phyloP scores from a whole-genome alignment of 129 eudicot species.

The Chrysanthemum seticuspe region DNA sequence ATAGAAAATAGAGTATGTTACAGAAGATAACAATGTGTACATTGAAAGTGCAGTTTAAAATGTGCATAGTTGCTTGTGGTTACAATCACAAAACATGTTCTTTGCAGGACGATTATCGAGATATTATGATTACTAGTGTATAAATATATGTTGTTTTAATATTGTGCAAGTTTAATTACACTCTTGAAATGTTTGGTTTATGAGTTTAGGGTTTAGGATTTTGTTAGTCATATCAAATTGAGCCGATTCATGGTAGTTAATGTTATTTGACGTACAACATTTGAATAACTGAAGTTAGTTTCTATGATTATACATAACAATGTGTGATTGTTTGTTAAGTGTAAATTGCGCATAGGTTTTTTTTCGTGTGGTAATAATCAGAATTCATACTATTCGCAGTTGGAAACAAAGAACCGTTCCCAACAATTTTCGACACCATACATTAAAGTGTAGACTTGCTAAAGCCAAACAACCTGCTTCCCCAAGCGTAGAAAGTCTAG shows the following conservation, averaged over 20 bases:
- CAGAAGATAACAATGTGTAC: too few species aligned
- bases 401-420: slow-evolving; percentile 32
- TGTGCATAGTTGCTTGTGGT: not conserved
- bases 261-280: too few species aligned
- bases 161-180: too few species aligned
- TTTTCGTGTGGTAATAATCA: not conserved
- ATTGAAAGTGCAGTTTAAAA: not conserved
- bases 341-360: not conserved
- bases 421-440: slow-evolving; percentile 15
- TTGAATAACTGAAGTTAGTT: too few species aligned
- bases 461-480: slow-evolving; percentile 56
- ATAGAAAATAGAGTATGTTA: too few species aligned
- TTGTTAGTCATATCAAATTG: too few species aligned
- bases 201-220: too few species aligned
- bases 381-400: slow-evolving; percentile 32
- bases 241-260: too few species aligned
- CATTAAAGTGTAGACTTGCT: slow-evolving; percentile 47
- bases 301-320: too few species aligned
- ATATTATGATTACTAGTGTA: too few species aligned
- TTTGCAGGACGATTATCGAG: slow-evolving; percentile 8
- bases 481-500: slow-evolving; percentile 48
- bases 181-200: too few species aligned
- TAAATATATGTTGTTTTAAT: too few species aligned
- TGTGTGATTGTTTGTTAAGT: not conserved
- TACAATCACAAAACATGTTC: not conserved